These are phyloP conservation scores for Condylostoma magnum DNA, from an alignment of 169 alveolate genomes.

Conservation along the genomic window DNA sequence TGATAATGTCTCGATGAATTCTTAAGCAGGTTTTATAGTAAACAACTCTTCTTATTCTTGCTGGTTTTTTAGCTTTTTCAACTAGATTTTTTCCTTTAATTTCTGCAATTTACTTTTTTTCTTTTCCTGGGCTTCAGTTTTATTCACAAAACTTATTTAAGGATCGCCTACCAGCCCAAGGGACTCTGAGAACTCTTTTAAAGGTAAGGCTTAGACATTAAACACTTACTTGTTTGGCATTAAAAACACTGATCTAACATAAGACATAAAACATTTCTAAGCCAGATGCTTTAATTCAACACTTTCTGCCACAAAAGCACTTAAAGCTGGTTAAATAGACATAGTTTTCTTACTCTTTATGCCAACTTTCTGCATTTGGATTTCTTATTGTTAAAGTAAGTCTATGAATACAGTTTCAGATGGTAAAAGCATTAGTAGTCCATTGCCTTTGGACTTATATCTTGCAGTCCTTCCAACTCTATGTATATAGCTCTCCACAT, in stretches of 20 bases:
- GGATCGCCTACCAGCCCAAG: conserved; percentile 56
- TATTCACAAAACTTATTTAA: conserved; percentile 34
- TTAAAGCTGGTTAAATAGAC: conserved; percentile 63
- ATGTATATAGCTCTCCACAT: conserved; percentile 93
- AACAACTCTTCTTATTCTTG: conserved; percentile 1
- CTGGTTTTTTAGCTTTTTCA: conserved; percentile 39
- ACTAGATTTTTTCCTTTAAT: conserved; percentile 37
- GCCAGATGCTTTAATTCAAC: conserved; percentile 75
- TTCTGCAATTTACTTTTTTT: conserved; percentile 51
- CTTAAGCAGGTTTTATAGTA: background rate
- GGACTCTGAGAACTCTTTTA: conserved; percentile 66
- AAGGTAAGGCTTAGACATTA: conserved; percentile 53
- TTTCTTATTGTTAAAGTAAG: conserved; percentile 38
- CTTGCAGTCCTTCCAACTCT: conserved; percentile 98
- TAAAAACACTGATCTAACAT: conserved; percentile 70
- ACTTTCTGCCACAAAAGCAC: conserved; percentile 68
- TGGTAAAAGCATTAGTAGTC: conserved; percentile 31
- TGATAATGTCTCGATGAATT: background rate
- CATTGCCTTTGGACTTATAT: conserved; percentile 89
- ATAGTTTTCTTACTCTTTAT: conserved; percentile 61
- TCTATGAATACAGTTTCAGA: conserved; percentile 37
- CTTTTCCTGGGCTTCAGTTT: conserved; percentile 42
- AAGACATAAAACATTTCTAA: conserved; percentile 75
- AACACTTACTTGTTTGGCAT: conserved; percentile 72
- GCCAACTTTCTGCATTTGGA: conserved; percentile 59